phyloP scores from a whole-genome alignment of 495 filamentous ascomycete species.

The Hypoxylon rickii region DNA sequence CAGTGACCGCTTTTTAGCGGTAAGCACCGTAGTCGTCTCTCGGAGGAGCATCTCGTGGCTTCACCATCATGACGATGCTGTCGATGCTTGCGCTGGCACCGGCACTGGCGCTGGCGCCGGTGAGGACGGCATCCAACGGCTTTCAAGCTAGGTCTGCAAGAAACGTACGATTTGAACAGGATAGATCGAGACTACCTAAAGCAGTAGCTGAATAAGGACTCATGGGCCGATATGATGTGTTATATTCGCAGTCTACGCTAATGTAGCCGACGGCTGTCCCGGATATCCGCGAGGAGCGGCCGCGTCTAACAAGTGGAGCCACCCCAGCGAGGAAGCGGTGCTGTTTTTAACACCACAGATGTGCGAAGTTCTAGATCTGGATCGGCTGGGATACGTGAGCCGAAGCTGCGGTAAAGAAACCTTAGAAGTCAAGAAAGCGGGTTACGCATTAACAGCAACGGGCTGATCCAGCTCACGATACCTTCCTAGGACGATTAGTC shows the following conservation, averaged over 20 bases:
- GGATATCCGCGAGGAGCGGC: conserved; percentile 27
- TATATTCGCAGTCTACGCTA: conserved; percentile 28
- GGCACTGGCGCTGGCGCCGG: background rate
- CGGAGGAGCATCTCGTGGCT: background rate
- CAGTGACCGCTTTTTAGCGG: conserved; percentile 26
- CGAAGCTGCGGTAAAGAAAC: conserved; percentile 25
- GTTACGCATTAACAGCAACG: conserved; percentile 5
- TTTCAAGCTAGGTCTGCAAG: conserved; percentile 26
- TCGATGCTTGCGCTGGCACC: conserved; percentile 1
- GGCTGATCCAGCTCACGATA: conserved; percentile 8
- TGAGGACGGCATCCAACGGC: background rate
- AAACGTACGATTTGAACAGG: conserved; percentile 34
- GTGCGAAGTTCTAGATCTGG: no score
- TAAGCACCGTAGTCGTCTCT: background rate
- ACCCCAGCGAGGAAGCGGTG: conserved; percentile 18
- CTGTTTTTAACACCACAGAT: conserved; percentile 10
- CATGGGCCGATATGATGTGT: conserved; percentile 23
- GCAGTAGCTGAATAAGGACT: conserved; percentile 24
- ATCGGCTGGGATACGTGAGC: no score
- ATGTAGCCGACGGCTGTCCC: conserved; percentile 28
- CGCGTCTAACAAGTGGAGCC: conserved; percentile 28
- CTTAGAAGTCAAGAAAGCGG: background rate
- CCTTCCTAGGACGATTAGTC: conserved; percentile 2
- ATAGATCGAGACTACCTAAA: conserved; percentile 31
- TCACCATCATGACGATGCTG: conserved; percentile 7